phyloP scores from a whole-genome alignment of 352 stramenopile species.

The Phytophthora uliginosa region DNA sequence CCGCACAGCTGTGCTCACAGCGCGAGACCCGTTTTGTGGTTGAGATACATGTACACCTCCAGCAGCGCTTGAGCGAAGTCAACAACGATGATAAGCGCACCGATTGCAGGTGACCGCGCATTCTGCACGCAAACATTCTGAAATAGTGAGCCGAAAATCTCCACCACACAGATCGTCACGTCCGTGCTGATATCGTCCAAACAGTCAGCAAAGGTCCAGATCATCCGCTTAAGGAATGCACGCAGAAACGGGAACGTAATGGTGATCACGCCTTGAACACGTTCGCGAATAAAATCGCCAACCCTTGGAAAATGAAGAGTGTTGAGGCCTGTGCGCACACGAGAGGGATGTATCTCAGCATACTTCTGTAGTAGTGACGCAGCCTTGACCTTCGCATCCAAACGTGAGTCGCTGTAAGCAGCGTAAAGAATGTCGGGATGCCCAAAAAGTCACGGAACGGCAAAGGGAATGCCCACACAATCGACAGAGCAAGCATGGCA shows the following conservation, averaged over 20 bases:
- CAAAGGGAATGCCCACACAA: conserved; percentile 28
- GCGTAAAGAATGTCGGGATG: not conserved
- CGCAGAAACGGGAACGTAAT: conserved; percentile 27
- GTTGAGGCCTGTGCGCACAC: conserved; percentile 19
- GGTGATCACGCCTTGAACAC: conserved; percentile 21
- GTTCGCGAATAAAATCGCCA: conserved; percentile 28
- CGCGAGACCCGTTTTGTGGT: conserved; percentile 26
- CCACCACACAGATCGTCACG: conserved; percentile 33
- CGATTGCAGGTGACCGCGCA: conserved; percentile 18
- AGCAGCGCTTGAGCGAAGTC: conserved; percentile 23
- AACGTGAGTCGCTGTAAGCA: conserved; percentile 20
- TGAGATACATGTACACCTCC: conserved; percentile 29
- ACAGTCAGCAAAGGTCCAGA: conserved; percentile 23
- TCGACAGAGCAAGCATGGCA: conserved; percentile 11
- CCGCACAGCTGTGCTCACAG: conserved; percentile 26
- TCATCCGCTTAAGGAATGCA: conserved; percentile 23
- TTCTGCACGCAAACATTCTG: conserved; percentile 42
- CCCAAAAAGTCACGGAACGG: conserved; percentile 31
- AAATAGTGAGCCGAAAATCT: conserved; percentile 42
- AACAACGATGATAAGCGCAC: conserved; percentile 20
- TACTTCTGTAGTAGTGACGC: conserved; percentile 1
- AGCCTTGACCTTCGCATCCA: conserved; percentile 18
- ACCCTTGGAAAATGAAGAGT: conserved; percentile 30
- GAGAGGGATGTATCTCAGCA: conserved; percentile 25
- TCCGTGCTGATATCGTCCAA: conserved; percentile 39